A percentile compares a stretch with the other conserved stretches of the same genome.
phyloP scores from a whole-genome alignment of 2,329 filamentous ascomycete genomes.

The Calycina herbarum region DNA sequence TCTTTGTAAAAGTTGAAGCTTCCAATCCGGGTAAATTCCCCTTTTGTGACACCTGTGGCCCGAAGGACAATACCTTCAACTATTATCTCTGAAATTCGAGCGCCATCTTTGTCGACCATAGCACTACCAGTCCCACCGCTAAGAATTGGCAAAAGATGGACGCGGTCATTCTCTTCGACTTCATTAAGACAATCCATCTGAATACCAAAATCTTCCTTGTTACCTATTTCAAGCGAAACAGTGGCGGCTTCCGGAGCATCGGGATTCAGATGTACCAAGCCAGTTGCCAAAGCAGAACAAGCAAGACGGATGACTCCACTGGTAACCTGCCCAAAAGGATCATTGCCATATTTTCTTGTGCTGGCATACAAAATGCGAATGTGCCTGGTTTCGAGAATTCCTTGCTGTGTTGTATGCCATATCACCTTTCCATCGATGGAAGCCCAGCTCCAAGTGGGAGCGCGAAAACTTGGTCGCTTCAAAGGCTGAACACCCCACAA shows the following conservation, averaged over 20 bases:
- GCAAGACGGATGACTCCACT: slow-evolving; percentile 22
- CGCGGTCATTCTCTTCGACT: slow-evolving; percentile 2
- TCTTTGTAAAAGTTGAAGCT: slow-evolving; percentile 7
- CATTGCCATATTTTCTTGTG: slow-evolving; percentile 16
- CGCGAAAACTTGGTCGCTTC: slow-evolving; percentile 1
- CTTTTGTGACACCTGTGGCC: slow-evolving; percentile 13
- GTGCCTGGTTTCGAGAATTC: slow-evolving; percentile 12
- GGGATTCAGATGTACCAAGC: slow-evolving; percentile 12
- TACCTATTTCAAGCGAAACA: slow-evolving; percentile 1
- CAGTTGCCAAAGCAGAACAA: slow-evolving; percentile 20
- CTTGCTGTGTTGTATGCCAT: not conserved
- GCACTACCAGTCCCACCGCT: not conserved
- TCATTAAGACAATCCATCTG: slow-evolving; percentile 20
- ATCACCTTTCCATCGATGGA: slow-evolving; percentile 8
- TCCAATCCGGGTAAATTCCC: slow-evolving; percentile 17
- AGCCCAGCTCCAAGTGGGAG: slow-evolving; percentile 14
- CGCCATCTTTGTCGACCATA: too few species aligned
- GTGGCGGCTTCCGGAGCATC: not conserved
- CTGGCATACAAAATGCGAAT: slow-evolving; percentile 17
- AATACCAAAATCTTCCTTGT: slow-evolving; percentile 9
- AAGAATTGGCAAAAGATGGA: slow-evolving; percentile 17
- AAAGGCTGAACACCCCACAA: not conserved
- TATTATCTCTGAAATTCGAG: not conserved
- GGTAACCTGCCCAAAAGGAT: slow-evolving; percentile 23
- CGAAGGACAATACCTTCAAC: slow-evolving; percentile 18